Percentiles rank a stretch among this genome's conserved stretches.
Evolutionary conservation across 2,329 filamentous ascomycete species (phyloP).

Genomic region (Monosporascus sp.): DNA sequence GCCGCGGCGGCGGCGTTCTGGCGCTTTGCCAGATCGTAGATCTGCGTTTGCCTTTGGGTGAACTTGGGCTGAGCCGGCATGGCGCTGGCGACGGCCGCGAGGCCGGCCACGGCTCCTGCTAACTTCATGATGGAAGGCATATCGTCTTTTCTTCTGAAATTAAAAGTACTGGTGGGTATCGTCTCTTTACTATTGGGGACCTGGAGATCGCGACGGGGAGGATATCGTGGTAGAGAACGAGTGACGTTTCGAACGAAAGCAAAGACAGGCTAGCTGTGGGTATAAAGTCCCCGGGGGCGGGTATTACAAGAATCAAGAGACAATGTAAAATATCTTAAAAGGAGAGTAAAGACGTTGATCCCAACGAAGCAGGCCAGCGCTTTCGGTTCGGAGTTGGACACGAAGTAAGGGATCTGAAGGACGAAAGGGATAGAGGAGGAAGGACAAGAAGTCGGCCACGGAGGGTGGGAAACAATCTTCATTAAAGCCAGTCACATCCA

Average conservation of each 20-base stretch:
- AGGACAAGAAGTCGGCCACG: slow-evolving; percentile 19
- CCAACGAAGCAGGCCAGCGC: slow-evolving; percentile 47
- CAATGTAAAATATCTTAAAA: slow-evolving; percentile 17
- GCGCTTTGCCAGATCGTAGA: slow-evolving; percentile 44
- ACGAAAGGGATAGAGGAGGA: slow-evolving; percentile 23
- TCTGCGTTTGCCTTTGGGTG: slow-evolving; percentile 37
- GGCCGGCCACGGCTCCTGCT: slow-evolving; percentile 34
- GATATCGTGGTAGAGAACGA: slow-evolving; percentile 12
- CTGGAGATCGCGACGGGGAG: slow-evolving; percentile 13
- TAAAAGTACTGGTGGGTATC: slow-evolving; percentile 17
- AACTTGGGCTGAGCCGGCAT: slow-evolving; percentile 41
- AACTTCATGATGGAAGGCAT: slow-evolving; percentile 46
- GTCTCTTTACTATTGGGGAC: slow-evolving; percentile 17
- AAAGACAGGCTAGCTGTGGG: slow-evolving; percentile 37
- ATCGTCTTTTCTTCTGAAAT: slow-evolving; percentile 35
- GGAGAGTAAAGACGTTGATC: slow-evolving; percentile 32
- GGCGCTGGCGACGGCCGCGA: slow-evolving; percentile 42
- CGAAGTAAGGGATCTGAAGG: slow-evolving; percentile 12
- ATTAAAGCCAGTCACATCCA: slow-evolving; percentile 21
- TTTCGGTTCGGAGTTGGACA: slow-evolving; percentile 32
- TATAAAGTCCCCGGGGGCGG: slow-evolving; percentile 24
- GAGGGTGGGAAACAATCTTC: slow-evolving; percentile 22
- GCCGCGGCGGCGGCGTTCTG: slow-evolving; percentile 45
- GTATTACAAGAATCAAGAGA: slow-evolving; percentile 30
- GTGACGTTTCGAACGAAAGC: slow-evolving; percentile 16